These are phyloP conservation scores for Cladophialophora yegresii DNA, from an alignment of 2,329 filamentous ascomycete genomes.

Conservation along the genomic window DNA sequence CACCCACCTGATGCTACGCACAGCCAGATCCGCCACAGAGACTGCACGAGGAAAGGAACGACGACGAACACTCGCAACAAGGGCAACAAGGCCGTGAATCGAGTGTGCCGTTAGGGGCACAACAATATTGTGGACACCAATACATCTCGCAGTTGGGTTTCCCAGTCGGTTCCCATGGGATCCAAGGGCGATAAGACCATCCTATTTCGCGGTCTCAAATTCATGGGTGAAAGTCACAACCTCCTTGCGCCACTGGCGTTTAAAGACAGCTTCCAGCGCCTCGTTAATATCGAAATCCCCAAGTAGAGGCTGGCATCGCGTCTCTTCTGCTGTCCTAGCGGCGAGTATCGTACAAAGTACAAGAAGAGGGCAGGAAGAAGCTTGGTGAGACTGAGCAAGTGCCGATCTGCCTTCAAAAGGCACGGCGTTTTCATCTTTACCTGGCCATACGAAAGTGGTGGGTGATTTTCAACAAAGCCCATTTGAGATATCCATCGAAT, in stretches of 20 bases:
- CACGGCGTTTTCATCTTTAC: neutral
- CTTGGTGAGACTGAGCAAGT: neutral
- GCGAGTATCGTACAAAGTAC: neutral
- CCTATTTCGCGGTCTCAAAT: neutral
- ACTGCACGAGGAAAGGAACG: neutral
- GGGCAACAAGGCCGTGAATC: neutral
- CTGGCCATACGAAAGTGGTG: neutral
- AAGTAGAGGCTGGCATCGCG: neutral
- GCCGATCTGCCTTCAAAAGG: neutral
- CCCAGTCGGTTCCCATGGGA: neutral
- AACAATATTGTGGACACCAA: neutral
- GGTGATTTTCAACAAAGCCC: constrained; percentile 4
- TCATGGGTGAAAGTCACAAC: neutral
- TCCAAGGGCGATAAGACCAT: neutral
- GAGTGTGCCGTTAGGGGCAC: neutral
- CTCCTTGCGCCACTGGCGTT: neutral
- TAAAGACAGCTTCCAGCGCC: neutral
- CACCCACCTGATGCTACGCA: no score
- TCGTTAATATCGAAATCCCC: neutral
- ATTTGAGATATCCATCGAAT: constrained; percentile 4
- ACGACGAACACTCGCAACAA: neutral
- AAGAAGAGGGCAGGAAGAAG: neutral
- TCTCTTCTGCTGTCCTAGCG: neutral
- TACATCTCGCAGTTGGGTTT: neutral
- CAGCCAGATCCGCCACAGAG: neutral